phyloP scores from a whole-genome alignment of 179 eudicot genomes.

The Drosera spatulata region DNA sequence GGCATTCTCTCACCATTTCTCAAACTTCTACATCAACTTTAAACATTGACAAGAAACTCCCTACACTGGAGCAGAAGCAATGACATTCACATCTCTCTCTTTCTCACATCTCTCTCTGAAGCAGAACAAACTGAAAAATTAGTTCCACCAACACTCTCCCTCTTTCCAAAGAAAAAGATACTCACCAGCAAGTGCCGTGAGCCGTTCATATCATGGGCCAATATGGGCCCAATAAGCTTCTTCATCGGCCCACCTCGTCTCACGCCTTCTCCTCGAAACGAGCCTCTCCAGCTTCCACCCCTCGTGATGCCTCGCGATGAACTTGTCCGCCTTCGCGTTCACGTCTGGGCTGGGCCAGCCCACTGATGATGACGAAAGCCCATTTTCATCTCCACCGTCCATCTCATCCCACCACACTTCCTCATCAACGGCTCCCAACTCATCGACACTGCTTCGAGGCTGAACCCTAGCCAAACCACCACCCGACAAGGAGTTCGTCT shows the following conservation, averaged over 20 bases:
- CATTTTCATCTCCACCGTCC: constrained; percentile 18
- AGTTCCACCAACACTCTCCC: no score
- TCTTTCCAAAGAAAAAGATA: no score
- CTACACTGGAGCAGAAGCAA: no score
- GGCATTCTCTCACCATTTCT: no score
- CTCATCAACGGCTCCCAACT: constrained; percentile 25
- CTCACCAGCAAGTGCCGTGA: no score
- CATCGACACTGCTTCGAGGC: constrained; percentile 31
- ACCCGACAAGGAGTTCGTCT: constrained; percentile 17
- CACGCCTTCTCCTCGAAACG: constrained; percentile 33
- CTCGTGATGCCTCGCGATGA: constrained; percentile 54
- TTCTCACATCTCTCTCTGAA: no score
- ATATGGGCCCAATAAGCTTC: no score
- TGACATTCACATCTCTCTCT: no score
- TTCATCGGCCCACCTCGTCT: constrained; percentile 12
- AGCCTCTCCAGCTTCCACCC: constrained; percentile 71
- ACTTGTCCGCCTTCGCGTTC: constrained; percentile 59
- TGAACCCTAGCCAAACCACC: constrained; percentile 22
- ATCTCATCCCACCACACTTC: constrained; percentile 8
- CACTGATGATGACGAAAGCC: constrained; percentile 7
- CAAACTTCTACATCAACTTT: no score
- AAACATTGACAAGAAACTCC: no score
- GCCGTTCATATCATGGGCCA: no score
- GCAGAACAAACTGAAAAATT: no score
- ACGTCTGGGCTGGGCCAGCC: constrained; percentile 81